Conservation (phyloP, 2,329 filamentous ascomycete genomes). For the Laburnicola sp. region DNA sequence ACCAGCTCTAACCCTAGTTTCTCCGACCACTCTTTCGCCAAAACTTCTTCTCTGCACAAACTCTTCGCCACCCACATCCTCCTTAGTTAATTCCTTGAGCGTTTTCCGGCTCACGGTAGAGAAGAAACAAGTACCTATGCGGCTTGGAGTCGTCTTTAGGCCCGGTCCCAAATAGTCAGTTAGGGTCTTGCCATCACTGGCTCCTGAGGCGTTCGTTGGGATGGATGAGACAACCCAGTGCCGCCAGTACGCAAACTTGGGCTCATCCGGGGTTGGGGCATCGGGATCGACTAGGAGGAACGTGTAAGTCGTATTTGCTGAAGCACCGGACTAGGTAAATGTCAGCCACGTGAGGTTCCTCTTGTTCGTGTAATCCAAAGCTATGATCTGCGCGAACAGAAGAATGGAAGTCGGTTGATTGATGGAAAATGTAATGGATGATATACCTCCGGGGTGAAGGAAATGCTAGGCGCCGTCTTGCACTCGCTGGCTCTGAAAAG, state of each 20-base stretch:
- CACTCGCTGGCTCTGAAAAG: slow-evolving; percentile 43
- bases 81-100: slow-evolving; percentile 22
- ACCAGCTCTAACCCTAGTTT: slow-evolving; percentile 36
- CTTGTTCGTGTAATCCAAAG: too few relatives aligned
- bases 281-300: slow-evolving; percentile 59
- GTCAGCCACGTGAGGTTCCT: not conserved
- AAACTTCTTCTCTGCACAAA: slow-evolving; percentile 42
- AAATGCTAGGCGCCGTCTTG: slow-evolving; percentile 18
- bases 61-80: slow-evolving; percentile 41
- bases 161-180: slow-evolving; percentile 39
- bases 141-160: slow-evolving; percentile 41
- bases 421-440: not conserved
- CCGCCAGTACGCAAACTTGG: slow-evolving; percentile 60
- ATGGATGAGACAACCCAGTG: slow-evolving; percentile 54
- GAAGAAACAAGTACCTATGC: slow-evolving; percentile 41
- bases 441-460: slow-evolving; percentile 11
- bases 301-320: slow-evolving; percentile 43
- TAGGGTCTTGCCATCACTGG: slow-evolving; percentile 23
- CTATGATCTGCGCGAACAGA: too few relatives aligned
- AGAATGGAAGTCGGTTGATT: not conserved
- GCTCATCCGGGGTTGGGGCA: slow-evolving; percentile 59
- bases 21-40: slow-evolving; percentile 24
- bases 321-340: not conserved
- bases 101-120: slow-evolving; percentile 33
- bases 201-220: not conserved